A percentile compares a stretch with the other conserved stretches of the same genome.
phyloP scores from a whole-genome alignment of 2,329 filamentous ascomycete genomes.

The Apiospora sp. region DNA sequence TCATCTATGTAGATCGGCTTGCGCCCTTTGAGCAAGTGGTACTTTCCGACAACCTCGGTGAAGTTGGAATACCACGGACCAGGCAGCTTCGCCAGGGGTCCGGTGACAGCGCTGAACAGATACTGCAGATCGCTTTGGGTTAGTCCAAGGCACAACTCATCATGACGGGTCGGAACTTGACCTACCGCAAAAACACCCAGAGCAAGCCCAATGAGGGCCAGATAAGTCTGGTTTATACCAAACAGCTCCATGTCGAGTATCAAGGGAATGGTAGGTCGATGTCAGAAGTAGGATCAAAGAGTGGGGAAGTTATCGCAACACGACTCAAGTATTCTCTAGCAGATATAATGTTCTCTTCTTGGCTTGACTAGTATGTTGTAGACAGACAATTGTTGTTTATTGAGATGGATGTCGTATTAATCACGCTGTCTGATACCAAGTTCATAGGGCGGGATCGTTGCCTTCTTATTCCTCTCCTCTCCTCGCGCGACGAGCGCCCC shows the following conservation, averaged over 20 bases:
- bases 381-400: neutral
- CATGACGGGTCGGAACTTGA: neutral
- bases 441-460: neutral
- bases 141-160: neutral
- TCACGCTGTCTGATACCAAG: neutral
- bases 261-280: neutral
- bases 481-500: neutral
- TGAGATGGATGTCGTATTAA: neutral
- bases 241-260: neutral
- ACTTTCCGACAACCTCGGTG: constrained; percentile 15
- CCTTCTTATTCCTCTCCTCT: neutral
- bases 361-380: neutral
- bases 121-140: neutral
- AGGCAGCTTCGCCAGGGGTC: constrained; percentile 23
- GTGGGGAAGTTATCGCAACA: neutral
- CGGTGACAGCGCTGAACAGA: neutral
- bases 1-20: constrained; percentile 18
- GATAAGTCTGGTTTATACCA: neutral
- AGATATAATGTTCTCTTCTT: neutral
- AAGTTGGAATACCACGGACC: constrained; percentile 28
- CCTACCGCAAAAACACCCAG: neutral
- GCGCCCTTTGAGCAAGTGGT: constrained; percentile 25
- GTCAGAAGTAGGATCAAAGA: neutral
- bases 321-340: neutral
- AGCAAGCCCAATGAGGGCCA: neutral